These are phyloP conservation scores for Celoporthe dispersa DNA, from an alignment of 2,329 filamentous ascomycete species.

Conservation along the genomic window DNA sequence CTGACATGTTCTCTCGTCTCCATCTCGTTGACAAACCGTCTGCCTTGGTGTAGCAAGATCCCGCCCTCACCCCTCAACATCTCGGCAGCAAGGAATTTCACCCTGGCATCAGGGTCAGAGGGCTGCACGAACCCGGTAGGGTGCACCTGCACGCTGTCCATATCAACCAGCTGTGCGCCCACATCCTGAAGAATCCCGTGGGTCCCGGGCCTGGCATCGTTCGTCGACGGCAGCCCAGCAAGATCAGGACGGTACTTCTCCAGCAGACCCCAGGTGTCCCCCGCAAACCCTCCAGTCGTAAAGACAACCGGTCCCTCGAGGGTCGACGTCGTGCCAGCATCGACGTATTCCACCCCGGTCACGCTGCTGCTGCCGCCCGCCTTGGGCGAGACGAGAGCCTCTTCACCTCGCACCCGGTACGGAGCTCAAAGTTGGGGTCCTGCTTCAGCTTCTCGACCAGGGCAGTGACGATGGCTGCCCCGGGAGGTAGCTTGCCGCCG, in stretches of 20 bases:
- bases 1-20: slow-evolving; percentile 63
- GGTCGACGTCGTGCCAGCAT: slow-evolving; percentile 42
- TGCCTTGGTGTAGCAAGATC: slow-evolving; percentile 54
- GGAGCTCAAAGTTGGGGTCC: slow-evolving; percentile 54
- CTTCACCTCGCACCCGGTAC: slow-evolving; percentile 57
- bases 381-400: slow-evolving; percentile 45
- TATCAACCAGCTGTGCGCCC: slow-evolving; percentile 52
- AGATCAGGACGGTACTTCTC: slow-evolving; percentile 63
- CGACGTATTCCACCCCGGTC: slow-evolving; percentile 56
- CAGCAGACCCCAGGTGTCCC: slow-evolving; percentile 62
- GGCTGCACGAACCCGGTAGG: slow-evolving; percentile 68
- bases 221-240: slow-evolving; percentile 63
- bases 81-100: slow-evolving; percentile 69
- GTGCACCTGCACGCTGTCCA: slow-evolving; percentile 65
- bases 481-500: slow-evolving; percentile 58
- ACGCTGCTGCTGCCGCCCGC: slow-evolving; percentile 40
- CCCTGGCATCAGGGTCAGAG: slow-evolving; percentile 45
- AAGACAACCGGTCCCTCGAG: slow-evolving; percentile 62
- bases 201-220: slow-evolving; percentile 60
- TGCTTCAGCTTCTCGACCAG: slow-evolving; percentile 56
- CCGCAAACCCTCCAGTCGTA: slow-evolving; percentile 65
- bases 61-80: slow-evolving; percentile 66
- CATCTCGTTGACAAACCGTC: slow-evolving; percentile 66
- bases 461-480: slow-evolving; percentile 60
- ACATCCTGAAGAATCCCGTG: slow-evolving; percentile 48